Percentiles rank a stretch among this genome's conserved stretches.
Conservation (phyloP, 208 protist genomes). For the Crithidia fasciculata region DNA sequence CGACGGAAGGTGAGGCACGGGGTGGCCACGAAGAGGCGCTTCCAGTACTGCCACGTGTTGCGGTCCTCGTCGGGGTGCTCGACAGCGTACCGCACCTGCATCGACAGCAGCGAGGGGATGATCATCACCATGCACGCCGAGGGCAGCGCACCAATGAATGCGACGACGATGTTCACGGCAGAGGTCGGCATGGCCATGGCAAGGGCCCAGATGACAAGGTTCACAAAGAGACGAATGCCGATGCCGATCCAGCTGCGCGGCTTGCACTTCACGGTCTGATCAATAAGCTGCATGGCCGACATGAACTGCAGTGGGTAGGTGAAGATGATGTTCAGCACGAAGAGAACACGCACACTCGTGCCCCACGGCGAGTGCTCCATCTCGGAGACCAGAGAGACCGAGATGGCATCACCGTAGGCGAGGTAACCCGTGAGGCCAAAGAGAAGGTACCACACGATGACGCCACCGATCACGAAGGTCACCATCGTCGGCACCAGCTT, state of each 20-base stretch:
- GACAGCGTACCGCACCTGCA: slow-evolving; percentile 57
- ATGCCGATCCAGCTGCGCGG: slow-evolving; percentile 60
- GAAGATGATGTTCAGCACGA: slow-evolving; percentile 67
- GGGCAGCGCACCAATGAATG: slow-evolving; percentile 73
- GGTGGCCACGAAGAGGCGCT: slow-evolving; percentile 38
- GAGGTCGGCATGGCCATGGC: slow-evolving; percentile 60
- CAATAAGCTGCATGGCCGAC: slow-evolving; percentile 79
- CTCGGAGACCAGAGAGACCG: slow-evolving; percentile 48
- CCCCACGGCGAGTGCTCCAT: slow-evolving; percentile 57
- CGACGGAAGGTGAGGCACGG: slow-evolving; percentile 46
- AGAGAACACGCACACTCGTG: slow-evolving; percentile 46
- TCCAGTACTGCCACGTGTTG: slow-evolving; percentile 59
- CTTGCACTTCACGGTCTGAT: slow-evolving; percentile 53
- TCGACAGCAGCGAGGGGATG: slow-evolving; percentile 54
- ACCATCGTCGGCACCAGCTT: slow-evolving; percentile 51
- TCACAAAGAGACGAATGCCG: slow-evolving; percentile 58
- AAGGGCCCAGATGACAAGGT: slow-evolving; percentile 64
- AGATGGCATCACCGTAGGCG: slow-evolving; percentile 52
- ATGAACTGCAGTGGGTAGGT: slow-evolving; percentile 82
- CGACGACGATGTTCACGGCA: slow-evolving; percentile 75
- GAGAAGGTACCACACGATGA: slow-evolving; percentile 64
- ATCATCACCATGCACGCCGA: slow-evolving; percentile 76
- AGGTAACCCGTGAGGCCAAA: slow-evolving; percentile 77
- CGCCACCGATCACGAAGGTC: slow-evolving; percentile 46
- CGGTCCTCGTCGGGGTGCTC: slow-evolving; percentile 60